Base-by-base conservation (phyloP, 2,329 filamentous ascomycete species). In the Xylariales sp. region DNA sequence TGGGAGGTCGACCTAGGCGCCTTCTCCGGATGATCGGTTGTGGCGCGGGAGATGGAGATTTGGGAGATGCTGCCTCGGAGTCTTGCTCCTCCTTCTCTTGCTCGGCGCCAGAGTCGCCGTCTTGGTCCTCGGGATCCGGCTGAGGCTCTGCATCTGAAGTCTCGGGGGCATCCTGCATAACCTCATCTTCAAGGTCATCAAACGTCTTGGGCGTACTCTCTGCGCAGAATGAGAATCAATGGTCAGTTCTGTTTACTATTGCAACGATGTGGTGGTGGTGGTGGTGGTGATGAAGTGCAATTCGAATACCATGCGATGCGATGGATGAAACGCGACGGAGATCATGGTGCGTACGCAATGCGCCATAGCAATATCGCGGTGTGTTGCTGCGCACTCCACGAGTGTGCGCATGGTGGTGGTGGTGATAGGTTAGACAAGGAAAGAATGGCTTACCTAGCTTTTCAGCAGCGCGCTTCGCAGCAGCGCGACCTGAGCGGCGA, bases 1-100 rank as follows among this genome's bases (percentile, higher is more conserved):
- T 94, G 1, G 88, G 87, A 3, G 88, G 88, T 11, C 89, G 79
- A 15, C 89, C 89, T n/a, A 90, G 74, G 37, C 88, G 81, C 61
- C 86, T 86, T 54, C 84, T 78, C 38, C 86, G 79, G 42, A 88
- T 74, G 31, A 84, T 73, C 17, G 76, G 74, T 41, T 72, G 78
- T 18, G 80, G 80, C 2, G 70, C 69, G 15, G 75, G 73, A 1
- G 71, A 68, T 2, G 74, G 70, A 10, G 75, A 70, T 52, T 77
- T 76, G 25, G 54, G 61, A 2, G 66, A 70, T 10, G 59, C 56
- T 12, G 49, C 54, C 19, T 66, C 62, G 7, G 52, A 56, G 11
- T 59, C 57, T 19, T 57, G 56, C 4, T 65, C 63, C n/a, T 59
- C 60, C 8, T 54, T 57, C 15, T 64, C 64, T 33, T 66, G 65